These are phyloP conservation scores for Phytophthora meadii DNA, from an alignment of 352 stramenopile genomes.

Conservation along the genomic window DNA sequence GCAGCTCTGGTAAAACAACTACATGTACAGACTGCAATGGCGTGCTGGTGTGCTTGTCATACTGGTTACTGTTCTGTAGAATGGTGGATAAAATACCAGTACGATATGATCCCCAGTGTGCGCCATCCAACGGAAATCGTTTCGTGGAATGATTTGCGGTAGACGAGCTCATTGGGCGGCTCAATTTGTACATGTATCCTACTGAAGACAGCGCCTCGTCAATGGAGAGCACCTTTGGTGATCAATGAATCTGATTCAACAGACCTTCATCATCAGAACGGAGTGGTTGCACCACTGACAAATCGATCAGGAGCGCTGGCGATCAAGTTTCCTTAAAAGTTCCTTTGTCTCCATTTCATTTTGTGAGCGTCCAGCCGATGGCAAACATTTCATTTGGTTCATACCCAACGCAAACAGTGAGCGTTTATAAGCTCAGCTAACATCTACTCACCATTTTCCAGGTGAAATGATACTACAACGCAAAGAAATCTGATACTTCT, in stretches of 20 bases:
- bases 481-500: background rate
- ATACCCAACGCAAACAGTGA: background rate
- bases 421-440: background rate
- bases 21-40: no score
- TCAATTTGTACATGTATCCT: background rate
- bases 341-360: background rate
- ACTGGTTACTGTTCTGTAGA: no score
- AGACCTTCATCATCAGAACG: constrained; percentile 3
- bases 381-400: background rate
- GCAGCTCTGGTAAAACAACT: background rate
- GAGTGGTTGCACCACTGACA: constrained; percentile 10
- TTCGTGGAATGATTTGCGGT: background rate
- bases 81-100: no score
- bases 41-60: no score
- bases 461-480: background rate
- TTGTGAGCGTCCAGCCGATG: background rate
- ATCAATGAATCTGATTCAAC: background rate
- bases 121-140: no score
- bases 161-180: background rate
- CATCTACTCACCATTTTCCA: constrained; percentile 2
- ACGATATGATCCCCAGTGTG: no score
- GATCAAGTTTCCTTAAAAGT: constrained; percentile 9
- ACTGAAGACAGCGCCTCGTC: background rate
- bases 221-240: background rate
- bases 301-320: background rate